These are phyloP conservation scores for Physcomitrellopsis africana DNA, from an alignment of 225 moss, liverwort and hornwort genomes.

Conservation along the genomic window DNA sequence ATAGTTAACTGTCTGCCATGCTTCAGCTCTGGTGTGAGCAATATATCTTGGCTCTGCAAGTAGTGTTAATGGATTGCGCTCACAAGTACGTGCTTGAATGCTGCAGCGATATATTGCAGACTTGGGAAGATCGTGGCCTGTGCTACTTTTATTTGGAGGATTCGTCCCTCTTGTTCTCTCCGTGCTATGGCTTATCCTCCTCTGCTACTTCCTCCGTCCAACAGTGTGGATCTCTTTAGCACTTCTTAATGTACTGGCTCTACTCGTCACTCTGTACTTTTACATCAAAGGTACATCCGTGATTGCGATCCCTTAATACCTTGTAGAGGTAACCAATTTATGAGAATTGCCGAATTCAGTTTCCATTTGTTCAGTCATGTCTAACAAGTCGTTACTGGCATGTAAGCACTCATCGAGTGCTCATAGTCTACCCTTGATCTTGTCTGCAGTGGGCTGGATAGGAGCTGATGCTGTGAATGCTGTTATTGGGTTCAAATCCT, in stretches of 20 bases:
- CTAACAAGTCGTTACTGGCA: not conserved
- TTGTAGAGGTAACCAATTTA: too few relatives aligned
- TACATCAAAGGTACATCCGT: constrained; percentile 70
- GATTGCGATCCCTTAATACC: too few relatives aligned
- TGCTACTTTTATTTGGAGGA: constrained; percentile 84
- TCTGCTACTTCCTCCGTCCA: constrained; percentile 69
- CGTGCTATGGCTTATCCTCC: constrained; percentile 65
- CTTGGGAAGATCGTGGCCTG: constrained; percentile 85
- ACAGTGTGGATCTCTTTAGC: constrained; percentile 71
- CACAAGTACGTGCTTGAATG: not conserved
- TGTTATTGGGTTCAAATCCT: constrained; percentile 61
- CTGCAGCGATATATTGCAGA: constrained; percentile 89
- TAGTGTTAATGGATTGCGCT: not conserved
- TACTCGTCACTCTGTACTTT: constrained; percentile 75
- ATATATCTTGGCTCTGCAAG: not conserved
- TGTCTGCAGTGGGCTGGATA: constrained; percentile 87
- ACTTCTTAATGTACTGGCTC: constrained; percentile 69
- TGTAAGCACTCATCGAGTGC: not conserved
- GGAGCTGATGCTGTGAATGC: constrained; percentile 76
- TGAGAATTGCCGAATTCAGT: too few relatives aligned
- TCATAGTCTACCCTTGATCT: not conserved
- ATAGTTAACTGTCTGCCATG: too few relatives aligned
- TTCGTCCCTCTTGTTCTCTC: constrained; percentile 76
- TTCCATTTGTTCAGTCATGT: not conserved
- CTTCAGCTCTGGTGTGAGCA: too few relatives aligned